Evolutionary conservation across 1,284 basidiomycete genomes (phyloP), one percentile per base, ranked within the genome.

Genomic region (Porogramme epimiltina): DNA sequence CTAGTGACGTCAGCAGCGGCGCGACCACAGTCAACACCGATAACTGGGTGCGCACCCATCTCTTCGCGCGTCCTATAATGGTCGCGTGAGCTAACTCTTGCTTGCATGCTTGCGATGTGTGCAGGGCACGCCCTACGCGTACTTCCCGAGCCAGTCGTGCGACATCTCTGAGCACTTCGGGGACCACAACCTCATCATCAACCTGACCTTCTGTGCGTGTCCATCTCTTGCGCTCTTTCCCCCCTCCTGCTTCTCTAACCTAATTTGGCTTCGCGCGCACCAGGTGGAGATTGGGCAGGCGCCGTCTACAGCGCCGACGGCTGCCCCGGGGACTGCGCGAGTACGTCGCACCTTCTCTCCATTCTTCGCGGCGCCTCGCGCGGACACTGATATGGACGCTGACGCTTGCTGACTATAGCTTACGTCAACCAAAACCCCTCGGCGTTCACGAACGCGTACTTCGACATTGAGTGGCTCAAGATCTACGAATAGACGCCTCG

Each of bases 401-500:
- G n/a, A 45, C 16, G 16, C 25, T 11, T 22, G 8, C 40, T 24
- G 10, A 20, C 23, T 26, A 3, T 47, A 83, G 81, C 82, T 58
- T 81, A 68, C 59, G 84, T 87, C 41, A 78, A 82, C 65, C 77
- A 80, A 57, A 82, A 86, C 62, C 86, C 87, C 3, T 69, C 73
- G 1, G 84, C 81, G 4, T 89, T 89, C 66, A 61, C 59, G 3
- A 73, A 88, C 45, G 86, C 87, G 0, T 89, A 82, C 71, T 89
- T 86, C 69, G 81, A 87, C 52, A 75, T 89, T 64, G 74, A 76
- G 25, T 76, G 70, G 65, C 56, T 79, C 49, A 74, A 72, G 57
- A 69, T 78, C 25, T 80, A 77, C 57, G 33, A 50, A 42, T 50
- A 40, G 28, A 38, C 39, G 15, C 37, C 6, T 38, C n/a, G 6